Evolutionary conservation across 805 yeast genomes (phyloP), one percentile per base, ranked within the genome.

Genomic region (Candida qinlingensis): DNA sequence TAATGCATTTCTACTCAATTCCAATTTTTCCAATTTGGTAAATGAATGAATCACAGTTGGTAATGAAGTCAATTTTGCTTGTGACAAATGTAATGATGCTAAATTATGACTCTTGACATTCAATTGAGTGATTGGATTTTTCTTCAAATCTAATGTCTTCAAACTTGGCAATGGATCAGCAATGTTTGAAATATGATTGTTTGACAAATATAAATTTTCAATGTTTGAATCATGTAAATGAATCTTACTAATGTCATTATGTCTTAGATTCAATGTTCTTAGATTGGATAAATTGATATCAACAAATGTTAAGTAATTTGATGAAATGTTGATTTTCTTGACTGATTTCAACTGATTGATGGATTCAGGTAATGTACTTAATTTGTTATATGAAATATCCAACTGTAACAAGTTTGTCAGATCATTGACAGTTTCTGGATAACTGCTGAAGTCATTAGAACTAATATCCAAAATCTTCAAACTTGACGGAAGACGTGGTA

Each of bases 101-200:
- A 90, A 71, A 52, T 79, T 75, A 9, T 74, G 71, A 63, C 87
- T 77, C 13, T 69, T 63, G 26, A 74, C 64, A 34, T 77, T 79
- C 53, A 87, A 74, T 49, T 78, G 75, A 0, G 96, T 89, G 47
- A 90, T 79, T 5, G 97, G 97, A 63, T 90, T 91, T 61, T 85
- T 79, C 61, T 86, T 90, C 42, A 90, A 71, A 59, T 84, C 86
- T 38, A 91, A 71, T 12, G 84, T 76, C 59, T 85, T 77, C 56
- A 91, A 69, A 45, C 77, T 77, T 33, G 78, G 77, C 58, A 87
- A 76, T 42, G 75, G 69, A 60, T 80, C 84, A 47, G 79, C 77
- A 61, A 87, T 85, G 12, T 78, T 77, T 0, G 95, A 80, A 11
- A 90, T 83, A 51, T 77, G 77, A 62, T 89, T 89, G 62, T 87